Evolutionary conservation across 164 flowering plant species (phyloP).

Genomic region (Piper longum): DNA sequence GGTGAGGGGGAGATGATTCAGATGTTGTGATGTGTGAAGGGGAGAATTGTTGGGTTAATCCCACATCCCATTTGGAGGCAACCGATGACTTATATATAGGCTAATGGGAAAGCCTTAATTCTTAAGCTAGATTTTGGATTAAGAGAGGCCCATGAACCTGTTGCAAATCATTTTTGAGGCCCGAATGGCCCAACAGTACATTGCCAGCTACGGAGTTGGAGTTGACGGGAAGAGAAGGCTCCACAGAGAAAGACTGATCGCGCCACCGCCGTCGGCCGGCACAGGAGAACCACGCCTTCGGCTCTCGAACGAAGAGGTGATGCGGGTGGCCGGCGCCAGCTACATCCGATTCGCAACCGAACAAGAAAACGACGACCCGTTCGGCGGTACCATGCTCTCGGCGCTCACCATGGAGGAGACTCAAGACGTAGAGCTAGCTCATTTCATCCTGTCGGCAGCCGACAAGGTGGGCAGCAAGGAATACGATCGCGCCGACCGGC

Average conservation of each 20-base stretch:
- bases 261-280: background rate
- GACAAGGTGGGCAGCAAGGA: conserved; percentile 37
- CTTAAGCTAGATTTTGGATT: no score
- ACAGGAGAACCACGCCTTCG: background rate
- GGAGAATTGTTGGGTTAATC: no score
- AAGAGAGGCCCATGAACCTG: no score
- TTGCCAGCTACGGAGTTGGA: no score
- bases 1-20: no score
- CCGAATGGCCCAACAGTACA: no score
- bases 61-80: no score
- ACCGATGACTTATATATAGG: no score
- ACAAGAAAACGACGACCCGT: conserved; percentile 3
- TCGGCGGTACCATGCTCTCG: conserved; percentile 15
- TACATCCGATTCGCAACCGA: conserved; percentile 18
- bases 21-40: no score
- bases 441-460: conserved; percentile 35
- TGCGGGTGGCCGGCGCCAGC: conserved; percentile 34
- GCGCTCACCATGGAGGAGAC: conserved; percentile 24
- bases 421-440: conserved; percentile 32
- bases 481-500: conserved; percentile 22
- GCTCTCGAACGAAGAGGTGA: conserved; percentile 28
- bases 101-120: no score
- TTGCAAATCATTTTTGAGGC: no score
- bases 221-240: conserved; percentile 1
- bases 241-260: background rate